phyloP scores from a whole-genome alignment of 116 monocot genomes.

The Dioscorea cayenensis region DNA sequence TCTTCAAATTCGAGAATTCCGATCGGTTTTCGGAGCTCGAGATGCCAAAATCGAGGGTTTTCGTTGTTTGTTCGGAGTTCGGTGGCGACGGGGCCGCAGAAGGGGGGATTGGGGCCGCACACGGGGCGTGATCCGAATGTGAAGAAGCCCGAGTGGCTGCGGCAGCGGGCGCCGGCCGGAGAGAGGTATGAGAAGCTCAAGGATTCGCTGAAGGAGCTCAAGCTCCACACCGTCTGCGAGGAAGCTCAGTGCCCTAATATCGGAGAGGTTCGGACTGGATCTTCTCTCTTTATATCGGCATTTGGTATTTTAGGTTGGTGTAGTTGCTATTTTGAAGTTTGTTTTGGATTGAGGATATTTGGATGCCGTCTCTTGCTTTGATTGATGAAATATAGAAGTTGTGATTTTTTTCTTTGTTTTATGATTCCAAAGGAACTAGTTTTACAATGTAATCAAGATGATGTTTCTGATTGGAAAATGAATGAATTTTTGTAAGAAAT shows the following conservation, averaged over 20 bases:
- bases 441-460: no score
- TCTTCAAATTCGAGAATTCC: conserved; percentile 26
- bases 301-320: background rate
- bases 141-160: conserved; percentile 87
- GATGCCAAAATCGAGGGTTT: conserved; percentile 3
- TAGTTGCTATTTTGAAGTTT: background rate
- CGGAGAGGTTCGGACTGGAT: conserved; percentile 54
- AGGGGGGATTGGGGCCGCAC: conserved; percentile 54
- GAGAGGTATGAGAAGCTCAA: conserved; percentile 66
- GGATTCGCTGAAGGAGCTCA: conserved; percentile 70
- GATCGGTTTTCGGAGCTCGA: conserved; percentile 12
- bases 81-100: conserved; percentile 3
- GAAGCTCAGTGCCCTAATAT: conserved; percentile 99
- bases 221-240: conserved; percentile 93
- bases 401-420: background rate
- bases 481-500: no score
- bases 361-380: background rate
- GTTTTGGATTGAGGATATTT: background rate
- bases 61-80: conserved; percentile 17
- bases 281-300: background rate
- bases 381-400: background rate
- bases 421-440: no score
- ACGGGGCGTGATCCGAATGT: conserved; percentile 66
- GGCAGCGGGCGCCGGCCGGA: conserved; percentile 90
- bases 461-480: no score